Evolutionary conservation across 2,329 filamentous ascomycete species (phyloP), one percentile per base, ranked within the genome.

Genomic region (Fusarium napiforme): DNA sequence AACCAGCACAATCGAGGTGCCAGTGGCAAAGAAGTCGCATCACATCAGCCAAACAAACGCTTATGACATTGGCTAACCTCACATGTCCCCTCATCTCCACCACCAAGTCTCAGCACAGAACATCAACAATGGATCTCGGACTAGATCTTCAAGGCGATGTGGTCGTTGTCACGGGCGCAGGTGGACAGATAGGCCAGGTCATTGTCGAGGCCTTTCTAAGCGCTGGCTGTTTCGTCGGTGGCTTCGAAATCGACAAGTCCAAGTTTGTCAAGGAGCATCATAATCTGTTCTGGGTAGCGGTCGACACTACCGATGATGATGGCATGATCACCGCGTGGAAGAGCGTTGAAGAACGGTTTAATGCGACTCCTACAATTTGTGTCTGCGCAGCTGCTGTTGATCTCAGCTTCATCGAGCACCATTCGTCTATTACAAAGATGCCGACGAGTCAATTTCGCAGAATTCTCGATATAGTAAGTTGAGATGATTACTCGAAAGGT

Each of bases 401-500:
- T 30, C 50, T 55, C 15, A 55, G 50, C 15, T 55, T 55, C 7
- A 18, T 55, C 3, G 9, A 55, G 5, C 50, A 55, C 16, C 50
- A 40, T 4, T 40, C 50, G 4, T 55, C 50, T 5, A 55, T 55
- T 0, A 55, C 23, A 0, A 14, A 40, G 5, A 39, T 55, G 36
- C 1, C 50, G 15, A n/a, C 15, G 0, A 55, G 36, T 2, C 50
- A 55, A n/a, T 55, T 55, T n/a, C 50, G 50, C 36, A 55, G 19
- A 30, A 55, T 19, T 7, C 36, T 55, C 0, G 50, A 55, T 0
- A n/a, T 39, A 9, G 50, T 39, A 21, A 14, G 32, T 53, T 37
- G n/a, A 32, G 1, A 0, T 32, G 9, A 6, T 2, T 2, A 4
- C 12, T 32, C 9, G 4, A 12, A 2, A 11, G 2, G 37, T 21